Conservation (phyloP, 2,329 filamentous ascomycete genomes). For the Leptographium procerum region DNA sequence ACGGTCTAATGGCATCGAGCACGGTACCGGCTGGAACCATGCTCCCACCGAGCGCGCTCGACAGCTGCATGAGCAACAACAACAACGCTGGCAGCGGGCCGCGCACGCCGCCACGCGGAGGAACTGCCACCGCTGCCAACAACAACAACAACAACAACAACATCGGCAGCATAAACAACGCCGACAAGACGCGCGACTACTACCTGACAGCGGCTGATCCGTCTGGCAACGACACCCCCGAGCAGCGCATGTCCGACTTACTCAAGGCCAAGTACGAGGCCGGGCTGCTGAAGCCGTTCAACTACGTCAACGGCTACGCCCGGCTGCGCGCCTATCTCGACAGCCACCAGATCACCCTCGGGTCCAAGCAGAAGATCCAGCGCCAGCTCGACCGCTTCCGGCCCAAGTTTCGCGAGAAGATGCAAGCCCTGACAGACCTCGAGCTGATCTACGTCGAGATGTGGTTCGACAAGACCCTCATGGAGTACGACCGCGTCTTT, state of each 20-base stretch:
- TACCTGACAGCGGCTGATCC: slow-evolving; percentile 96
- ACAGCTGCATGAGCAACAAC: not conserved
- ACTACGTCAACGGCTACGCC: slow-evolving; percentile 94
- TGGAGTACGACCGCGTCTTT: slow-evolving; percentile 98
- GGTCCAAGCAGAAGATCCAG: slow-evolving; percentile 81
- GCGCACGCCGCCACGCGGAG: not conserved
- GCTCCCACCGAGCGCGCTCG: not conserved
- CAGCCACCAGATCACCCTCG: slow-evolving; percentile 60
- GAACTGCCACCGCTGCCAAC: not conserved
- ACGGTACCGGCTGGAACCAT: not conserved
- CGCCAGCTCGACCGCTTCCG: slow-evolving; percentile 86
- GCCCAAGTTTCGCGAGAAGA: slow-evolving; percentile 91
- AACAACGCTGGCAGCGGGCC: not conserved
- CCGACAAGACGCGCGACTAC: slow-evolving; percentile 73
- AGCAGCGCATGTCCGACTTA: slow-evolving; percentile 90
- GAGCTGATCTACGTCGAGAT: slow-evolving; percentile 93
- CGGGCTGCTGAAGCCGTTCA: slow-evolving; percentile 89
- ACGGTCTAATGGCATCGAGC: not conserved
- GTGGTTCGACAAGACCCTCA: slow-evolving; percentile 95
- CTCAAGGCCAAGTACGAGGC: slow-evolving; percentile 94
- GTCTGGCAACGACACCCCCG: slow-evolving; percentile 70
- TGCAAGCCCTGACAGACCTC: slow-evolving; percentile 83
- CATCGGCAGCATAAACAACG: slow-evolving; percentile 29
- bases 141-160: not conserved
- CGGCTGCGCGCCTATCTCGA: slow-evolving; percentile 87